phyloP scores from a whole-genome alignment of 148 eudicot genomes.

The Rhododendron kiyosumense region DNA sequence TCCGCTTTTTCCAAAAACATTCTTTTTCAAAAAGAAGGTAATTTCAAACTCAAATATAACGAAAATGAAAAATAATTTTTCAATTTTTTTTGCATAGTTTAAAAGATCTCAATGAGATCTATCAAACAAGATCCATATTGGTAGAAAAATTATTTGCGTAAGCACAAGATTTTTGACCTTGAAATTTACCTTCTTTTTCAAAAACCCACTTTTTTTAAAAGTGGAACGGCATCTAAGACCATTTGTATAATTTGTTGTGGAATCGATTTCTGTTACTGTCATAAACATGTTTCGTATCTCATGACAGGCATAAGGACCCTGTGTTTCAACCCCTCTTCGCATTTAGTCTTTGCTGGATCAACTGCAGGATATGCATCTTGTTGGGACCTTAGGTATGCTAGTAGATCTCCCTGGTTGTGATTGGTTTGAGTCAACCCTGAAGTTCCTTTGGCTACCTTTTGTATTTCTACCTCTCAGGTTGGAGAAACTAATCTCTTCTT shows the following conservation, averaged over 20 bases:
- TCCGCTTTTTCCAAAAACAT: too few relatives aligned
- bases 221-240: too few relatives aligned
- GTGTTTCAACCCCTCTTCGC: conserved; percentile 60
- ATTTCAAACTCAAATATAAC: too few relatives aligned
- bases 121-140: too few relatives aligned
- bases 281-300: background rate
- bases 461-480: background rate
- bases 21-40: too few relatives aligned
- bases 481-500: background rate
- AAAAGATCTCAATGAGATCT: too few relatives aligned
- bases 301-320: conserved; percentile 51
- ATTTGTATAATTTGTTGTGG: background rate
- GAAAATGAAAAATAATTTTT: too few relatives aligned
- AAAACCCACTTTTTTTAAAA: too few relatives aligned
- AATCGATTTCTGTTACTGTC: background rate
- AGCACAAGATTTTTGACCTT: too few relatives aligned
- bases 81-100: too few relatives aligned
- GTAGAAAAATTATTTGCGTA: too few relatives aligned
- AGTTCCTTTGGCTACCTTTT: background rate
- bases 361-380: conserved; percentile 57
- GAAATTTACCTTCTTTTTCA: too few relatives aligned
- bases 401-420: background rate
- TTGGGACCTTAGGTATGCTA: conserved; percentile 80
- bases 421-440: background rate
- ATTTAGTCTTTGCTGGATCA: conserved; percentile 61